phyloP scores from a whole-genome alignment of 2,329 filamentous ascomycete species.

The Alternaria sp. region DNA sequence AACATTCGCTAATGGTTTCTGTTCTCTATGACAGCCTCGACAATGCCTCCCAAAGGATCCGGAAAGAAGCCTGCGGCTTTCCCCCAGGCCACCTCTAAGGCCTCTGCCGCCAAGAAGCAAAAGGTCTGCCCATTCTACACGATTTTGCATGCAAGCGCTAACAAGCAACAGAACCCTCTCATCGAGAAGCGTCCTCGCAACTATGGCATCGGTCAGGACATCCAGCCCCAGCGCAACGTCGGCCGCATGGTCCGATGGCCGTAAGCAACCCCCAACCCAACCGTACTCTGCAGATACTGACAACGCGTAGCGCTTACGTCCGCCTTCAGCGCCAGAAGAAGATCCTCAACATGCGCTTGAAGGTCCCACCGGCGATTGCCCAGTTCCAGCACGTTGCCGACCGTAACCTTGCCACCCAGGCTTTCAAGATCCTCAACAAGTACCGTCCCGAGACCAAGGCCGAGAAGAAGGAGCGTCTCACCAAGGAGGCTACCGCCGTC shows the following conservation, averaged over 20 bases:
- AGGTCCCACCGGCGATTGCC: slow-evolving; percentile 95
- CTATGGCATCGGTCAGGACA: slow-evolving; percentile 98
- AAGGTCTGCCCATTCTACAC: slow-evolving; percentile 71
- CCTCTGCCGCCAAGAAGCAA: slow-evolving; percentile 84
- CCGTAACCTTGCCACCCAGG: slow-evolving; percentile 78
- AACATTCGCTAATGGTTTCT: slow-evolving; percentile 92
- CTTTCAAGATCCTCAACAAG: slow-evolving; percentile 99
- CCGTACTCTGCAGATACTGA: neutral
- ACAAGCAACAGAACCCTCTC: slow-evolving; percentile 82
- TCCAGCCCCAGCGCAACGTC: slow-evolving; percentile 76
- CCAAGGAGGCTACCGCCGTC: slow-evolving; percentile 97
- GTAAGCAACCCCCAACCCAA: neutral
- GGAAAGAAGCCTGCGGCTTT: slow-evolving; percentile 94
- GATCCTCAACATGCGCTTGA: slow-evolving; percentile 98
- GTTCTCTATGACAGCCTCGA: slow-evolving; percentile 99
- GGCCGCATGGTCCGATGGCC: slow-evolving; percentile 82
- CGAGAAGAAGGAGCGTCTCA: slow-evolving; percentile 99
- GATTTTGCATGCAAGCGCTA: slow-evolving; percentile 26
- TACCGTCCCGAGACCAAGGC: slow-evolving; percentile 99
- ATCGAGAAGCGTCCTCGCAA: slow-evolving; percentile 98
- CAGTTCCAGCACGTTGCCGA: slow-evolving; percentile 95
- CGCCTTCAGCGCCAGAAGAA: slow-evolving; percentile 94
- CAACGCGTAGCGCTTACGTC: slow-evolving; percentile 68
- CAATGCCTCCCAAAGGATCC: slow-evolving; percentile 73
- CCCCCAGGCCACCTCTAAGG: slow-evolving; percentile 66